Evolutionary conservation across 1,284 basidiomycete genomes (phyloP).

Genomic region (Gymnopus androsaceus): DNA sequence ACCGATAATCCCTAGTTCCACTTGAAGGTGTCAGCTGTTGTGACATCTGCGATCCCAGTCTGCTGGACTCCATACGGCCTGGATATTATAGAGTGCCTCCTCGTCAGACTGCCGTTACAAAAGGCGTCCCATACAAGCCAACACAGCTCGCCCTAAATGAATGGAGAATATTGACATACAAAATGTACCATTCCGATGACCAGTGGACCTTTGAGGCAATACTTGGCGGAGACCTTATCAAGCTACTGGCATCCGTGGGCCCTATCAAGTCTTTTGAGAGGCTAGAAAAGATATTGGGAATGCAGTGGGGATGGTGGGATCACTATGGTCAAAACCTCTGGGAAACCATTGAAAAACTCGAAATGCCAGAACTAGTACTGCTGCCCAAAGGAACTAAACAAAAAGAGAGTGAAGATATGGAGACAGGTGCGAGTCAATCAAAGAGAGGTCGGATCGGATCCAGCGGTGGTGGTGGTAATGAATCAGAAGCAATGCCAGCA

Average conservation of each 20-base stretch:
- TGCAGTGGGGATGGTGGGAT: background rate
- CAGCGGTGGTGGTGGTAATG: too few relatives aligned
- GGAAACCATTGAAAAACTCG: background rate
- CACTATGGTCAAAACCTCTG: background rate
- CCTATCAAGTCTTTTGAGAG: background rate
- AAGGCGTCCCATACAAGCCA: background rate
- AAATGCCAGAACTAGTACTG: background rate
- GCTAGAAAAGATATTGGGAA: background rate
- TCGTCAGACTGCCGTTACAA: background rate
- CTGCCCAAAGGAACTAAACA: background rate
- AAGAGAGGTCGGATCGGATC: too few relatives aligned
- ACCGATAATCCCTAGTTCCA: too few relatives aligned
- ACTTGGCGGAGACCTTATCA: background rate
- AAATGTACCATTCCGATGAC: background rate
- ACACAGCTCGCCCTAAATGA: background rate
- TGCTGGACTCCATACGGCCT: background rate
- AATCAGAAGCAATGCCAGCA: too few relatives aligned
- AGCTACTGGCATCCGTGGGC: conserved; percentile 1
- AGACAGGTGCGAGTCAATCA: too few relatives aligned
- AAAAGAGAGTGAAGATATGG: background rate
- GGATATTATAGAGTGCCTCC: background rate
- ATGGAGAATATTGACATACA: background rate
- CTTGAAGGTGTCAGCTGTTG: background rate
- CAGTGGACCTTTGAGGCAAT: background rate
- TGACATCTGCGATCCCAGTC: background rate